Percentiles rank a stretch among this genome's conserved stretches.
Conservation (phyloP, 768 basidiomycete species). For the Boletus bicolor region DNA sequence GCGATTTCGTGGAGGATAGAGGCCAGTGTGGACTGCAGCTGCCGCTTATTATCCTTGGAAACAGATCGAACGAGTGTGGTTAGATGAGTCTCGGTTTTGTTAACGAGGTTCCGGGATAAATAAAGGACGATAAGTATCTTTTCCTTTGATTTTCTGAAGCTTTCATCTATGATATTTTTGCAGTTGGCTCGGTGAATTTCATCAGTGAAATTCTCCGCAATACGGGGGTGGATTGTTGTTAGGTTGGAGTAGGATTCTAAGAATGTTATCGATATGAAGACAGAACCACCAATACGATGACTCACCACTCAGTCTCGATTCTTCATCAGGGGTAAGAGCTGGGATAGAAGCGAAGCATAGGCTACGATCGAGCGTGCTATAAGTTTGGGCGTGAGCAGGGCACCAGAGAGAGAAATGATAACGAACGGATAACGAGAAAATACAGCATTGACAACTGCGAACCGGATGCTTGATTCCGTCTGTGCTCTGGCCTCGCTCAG, state of each 20-base stretch:
- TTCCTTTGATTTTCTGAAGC: conserved; percentile 24
- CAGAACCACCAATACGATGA: background rate
- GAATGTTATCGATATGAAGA: background rate
- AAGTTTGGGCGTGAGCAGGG: background rate
- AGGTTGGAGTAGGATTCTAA: conserved; percentile 20
- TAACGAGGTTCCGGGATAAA: conserved; percentile 14
- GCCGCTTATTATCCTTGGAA: conserved; percentile 11
- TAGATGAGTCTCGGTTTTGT: conserved; percentile 13
- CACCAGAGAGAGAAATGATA: background rate
- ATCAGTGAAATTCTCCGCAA: conserved; percentile 19
- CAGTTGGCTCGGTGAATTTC: conserved; percentile 15
- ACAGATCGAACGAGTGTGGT: conserved; percentile 13
- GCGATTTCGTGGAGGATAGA: conserved; percentile 16
- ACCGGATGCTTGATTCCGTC: conserved; percentile 21
- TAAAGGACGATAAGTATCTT: conserved; percentile 20
- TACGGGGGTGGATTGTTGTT: conserved; percentile 13
- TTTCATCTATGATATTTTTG: conserved; percentile 15
- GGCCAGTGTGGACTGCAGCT: conserved; percentile 12
- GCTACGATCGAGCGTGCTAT: conserved; percentile 20
- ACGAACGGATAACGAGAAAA: conserved; percentile 25
- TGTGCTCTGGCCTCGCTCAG: conserved; percentile 9
- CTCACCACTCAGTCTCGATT: conserved; percentile 13
- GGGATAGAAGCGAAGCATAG: conserved; percentile 13
- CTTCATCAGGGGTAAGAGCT: conserved; percentile 15
- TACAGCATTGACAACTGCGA: conserved; percentile 26